Percentiles rank a stretch among this genome's conserved stretches.
Conservation (phyloP, 2,329 filamentous ascomycete species). For the Metarhizium robertsii region DNA sequence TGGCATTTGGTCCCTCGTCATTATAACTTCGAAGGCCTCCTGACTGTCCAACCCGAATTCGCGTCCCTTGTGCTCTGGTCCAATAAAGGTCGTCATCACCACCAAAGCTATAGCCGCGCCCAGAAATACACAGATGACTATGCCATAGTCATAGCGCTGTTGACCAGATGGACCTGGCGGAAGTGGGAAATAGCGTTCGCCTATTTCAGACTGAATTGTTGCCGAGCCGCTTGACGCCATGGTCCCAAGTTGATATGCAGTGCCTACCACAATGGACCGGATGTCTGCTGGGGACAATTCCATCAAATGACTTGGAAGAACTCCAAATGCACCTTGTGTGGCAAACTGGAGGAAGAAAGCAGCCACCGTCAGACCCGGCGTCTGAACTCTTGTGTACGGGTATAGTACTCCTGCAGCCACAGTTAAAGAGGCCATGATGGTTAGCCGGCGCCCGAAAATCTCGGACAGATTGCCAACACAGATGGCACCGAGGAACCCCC, state of each 20-base stretch:
- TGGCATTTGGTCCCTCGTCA: background rate
- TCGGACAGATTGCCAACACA: background rate
- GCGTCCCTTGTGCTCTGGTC: background rate
- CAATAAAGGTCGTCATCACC: background rate
- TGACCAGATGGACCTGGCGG: background rate
- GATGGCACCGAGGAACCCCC: slow-evolving; percentile 1
- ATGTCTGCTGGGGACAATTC: background rate
- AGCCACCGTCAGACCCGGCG: background rate
- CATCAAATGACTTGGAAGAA: slow-evolving; percentile 3
- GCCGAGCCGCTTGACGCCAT: background rate
- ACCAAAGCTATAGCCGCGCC: slow-evolving; percentile 1
- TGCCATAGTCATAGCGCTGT: slow-evolving; percentile 1
- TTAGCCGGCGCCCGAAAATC: background rate
- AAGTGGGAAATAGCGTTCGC: background rate
- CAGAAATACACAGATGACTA: background rate
- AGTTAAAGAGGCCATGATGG: background rate
- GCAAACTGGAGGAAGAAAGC: slow-evolving; percentile 1
- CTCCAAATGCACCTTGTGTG: slow-evolving; percentile 1
- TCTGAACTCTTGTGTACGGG: slow-evolving; percentile 1
- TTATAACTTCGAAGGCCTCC: background rate
- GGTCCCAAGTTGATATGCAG: slow-evolving; percentile 1
- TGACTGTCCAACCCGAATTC: background rate
- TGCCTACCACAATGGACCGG: slow-evolving; percentile 1
- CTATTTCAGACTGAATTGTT: background rate
- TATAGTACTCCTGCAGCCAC: background rate